phyloP scores from a whole-genome alignment of 768 basidiomycete genomes.

The Boletellus ananas region DNA sequence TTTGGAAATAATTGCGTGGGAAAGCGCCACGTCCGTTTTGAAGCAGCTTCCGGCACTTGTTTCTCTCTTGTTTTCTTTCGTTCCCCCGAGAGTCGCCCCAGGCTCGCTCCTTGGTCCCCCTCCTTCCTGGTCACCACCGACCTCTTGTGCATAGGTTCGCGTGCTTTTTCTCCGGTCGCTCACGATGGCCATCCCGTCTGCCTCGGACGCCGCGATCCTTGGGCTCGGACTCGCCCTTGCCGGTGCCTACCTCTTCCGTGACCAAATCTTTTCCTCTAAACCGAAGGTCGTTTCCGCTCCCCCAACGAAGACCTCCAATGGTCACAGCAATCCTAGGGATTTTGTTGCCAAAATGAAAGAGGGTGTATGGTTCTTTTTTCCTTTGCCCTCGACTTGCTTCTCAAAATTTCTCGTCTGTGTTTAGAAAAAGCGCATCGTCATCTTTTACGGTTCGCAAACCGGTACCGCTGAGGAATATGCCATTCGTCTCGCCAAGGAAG shows the following conservation, averaged over 20 bases:
- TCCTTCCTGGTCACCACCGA: not conserved
- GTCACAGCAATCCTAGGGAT: conserved; percentile 85
- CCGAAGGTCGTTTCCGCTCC: conserved; percentile 51
- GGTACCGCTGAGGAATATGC: conserved; percentile 99
- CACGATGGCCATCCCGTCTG: conserved; percentile 56
- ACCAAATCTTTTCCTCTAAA: conserved; percentile 70
- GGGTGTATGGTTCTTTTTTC: conserved; percentile 52
- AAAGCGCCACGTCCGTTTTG: conserved; percentile 37
- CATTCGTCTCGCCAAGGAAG: conserved; percentile 95
- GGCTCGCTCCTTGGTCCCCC: not conserved
- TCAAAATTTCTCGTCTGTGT: conserved; percentile 1
- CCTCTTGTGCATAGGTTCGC: not conserved
- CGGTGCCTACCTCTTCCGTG: conserved; percentile 77
- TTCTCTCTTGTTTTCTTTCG: conserved; percentile 13
- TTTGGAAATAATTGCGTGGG: conserved; percentile 36
- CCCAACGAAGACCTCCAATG: conserved; percentile 49
- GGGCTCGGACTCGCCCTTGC: conserved; percentile 72
- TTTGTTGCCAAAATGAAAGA: conserved; percentile 94
- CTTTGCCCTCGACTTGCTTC: conserved; percentile 2
- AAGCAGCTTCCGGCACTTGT: conserved; percentile 1
- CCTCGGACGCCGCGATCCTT: conserved; percentile 72
- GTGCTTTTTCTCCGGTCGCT: conserved; percentile 5
- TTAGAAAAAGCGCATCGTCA: conserved; percentile 94
- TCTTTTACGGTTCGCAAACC: conserved; percentile 98
- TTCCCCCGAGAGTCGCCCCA: conserved; percentile 2